A percentile compares a stretch with the other conserved stretches of the same genome.
These are phyloP conservation scores for Noccaea caerulescens DNA, from an alignment of 345 rosid genomes.

Conservation along the genomic window DNA sequence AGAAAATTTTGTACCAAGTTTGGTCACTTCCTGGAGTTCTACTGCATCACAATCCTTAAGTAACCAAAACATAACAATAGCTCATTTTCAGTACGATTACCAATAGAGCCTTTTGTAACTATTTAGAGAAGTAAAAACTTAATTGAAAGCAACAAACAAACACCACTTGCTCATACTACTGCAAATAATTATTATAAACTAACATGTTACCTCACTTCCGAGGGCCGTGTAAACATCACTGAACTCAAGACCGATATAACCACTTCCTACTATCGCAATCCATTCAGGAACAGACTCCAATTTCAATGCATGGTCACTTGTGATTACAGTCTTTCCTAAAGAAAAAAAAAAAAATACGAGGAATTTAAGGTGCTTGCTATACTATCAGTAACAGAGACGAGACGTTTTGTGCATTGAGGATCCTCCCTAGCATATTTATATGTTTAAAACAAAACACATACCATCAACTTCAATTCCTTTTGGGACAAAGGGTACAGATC, in stretches of 20 bases:
- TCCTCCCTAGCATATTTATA: neutral
- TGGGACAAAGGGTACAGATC: constrained; percentile 97
- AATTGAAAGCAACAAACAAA: constrained; percentile 20
- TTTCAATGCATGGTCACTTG: constrained; percentile 98
- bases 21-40: constrained; percentile 26
- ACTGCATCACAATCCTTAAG: constrained; percentile 11
- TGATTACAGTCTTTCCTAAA: constrained; percentile 98
- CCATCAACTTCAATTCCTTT: constrained; percentile 99
- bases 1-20: neutral
- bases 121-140: neutral
- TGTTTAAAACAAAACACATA: constrained; percentile 37
- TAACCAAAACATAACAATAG: neutral
- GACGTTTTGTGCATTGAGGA: neutral
- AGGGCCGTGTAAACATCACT: constrained; percentile 99
- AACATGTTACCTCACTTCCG: constrained; percentile 87
- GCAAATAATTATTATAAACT: constrained; percentile 1
- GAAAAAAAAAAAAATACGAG: constrained; percentile 25
- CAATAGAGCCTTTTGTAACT: constrained; percentile 15
- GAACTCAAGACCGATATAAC: constrained; percentile 98
- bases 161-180: neutral
- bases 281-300: constrained; percentile 95
- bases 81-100: constrained; percentile 9
- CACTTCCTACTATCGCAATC: constrained; percentile 99
- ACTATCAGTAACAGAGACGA: neutral
- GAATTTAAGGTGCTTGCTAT: constrained; percentile 22